Evolutionary conservation across 2,329 filamentous ascomycete genomes (phyloP), one percentile per base, ranked within the genome.

Genomic region (Capronia coronata): DNA sequence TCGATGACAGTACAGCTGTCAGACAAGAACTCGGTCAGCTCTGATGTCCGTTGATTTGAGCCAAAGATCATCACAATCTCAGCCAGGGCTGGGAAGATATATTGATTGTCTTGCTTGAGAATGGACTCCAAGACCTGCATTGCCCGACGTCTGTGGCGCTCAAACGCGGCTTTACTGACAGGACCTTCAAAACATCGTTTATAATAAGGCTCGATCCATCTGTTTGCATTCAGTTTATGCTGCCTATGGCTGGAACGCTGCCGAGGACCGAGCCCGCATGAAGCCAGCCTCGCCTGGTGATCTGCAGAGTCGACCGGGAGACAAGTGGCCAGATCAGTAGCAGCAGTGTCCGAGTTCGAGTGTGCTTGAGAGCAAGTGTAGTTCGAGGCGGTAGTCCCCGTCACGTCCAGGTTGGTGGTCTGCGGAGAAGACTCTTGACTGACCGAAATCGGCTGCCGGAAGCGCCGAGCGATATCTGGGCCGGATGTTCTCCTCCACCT

Each of bases 51-150:
- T 25, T 32, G 11, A 39, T 46, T 39, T 22, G 44, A 45, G n/a
- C 44, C 52, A 13, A 57, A 38, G 8, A 57, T 37, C 34, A 48
- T 23, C 11, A 51, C 43, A 47, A 49, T 46, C 47, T 49, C 52
- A 25, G 41, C 48, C 1, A 57, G 49, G 10, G 39, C 35, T 7
- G 55, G 52, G n/a, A 53, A 49, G 16, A 57, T 39, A 22, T 46
- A 52, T 19, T 48, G 46, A 35, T 52, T 52, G 27, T 51, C 48
- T 21, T 44, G 34, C 9, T 34, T 32, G n/a, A 57, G 42, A 10
- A 44, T 43, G 13, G 46, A 44, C 25, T 41, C 22, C 22, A 57
- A 32, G 5, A 25, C 25, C 11, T 51, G 7, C 40, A 57, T 55
- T 2, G 49, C 47, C 10, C 23, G 34, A 18, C 18, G 10, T 44